Conservation (phyloP, 192 early-diverging fungal species). For the Podochytrium sp. region DNA sequence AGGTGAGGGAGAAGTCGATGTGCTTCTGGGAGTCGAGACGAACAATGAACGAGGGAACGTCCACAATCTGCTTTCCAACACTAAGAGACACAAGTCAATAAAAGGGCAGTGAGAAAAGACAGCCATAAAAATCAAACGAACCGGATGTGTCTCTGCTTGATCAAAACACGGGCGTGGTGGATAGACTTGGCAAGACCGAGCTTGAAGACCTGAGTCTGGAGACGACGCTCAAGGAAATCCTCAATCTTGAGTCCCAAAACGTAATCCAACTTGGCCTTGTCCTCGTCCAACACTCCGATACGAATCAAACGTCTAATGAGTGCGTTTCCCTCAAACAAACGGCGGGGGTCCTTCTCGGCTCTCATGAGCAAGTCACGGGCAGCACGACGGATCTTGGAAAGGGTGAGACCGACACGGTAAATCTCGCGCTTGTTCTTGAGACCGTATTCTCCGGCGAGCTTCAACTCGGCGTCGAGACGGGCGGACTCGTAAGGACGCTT, state of each 20-base stretch:
- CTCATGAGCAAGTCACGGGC: slow-evolving; percentile 98
- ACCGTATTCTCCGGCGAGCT: slow-evolving; percentile 96
- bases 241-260: slow-evolving; percentile 96
- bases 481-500: slow-evolving; percentile 95
- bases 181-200: slow-evolving; percentile 96
- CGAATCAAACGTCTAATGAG: slow-evolving; percentile 98
- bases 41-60: slow-evolving; percentile 95
- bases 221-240: slow-evolving; percentile 97
- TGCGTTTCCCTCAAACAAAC: slow-evolving; percentile 99
- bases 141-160: slow-evolving; percentile 98
- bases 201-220: slow-evolving; percentile 99
- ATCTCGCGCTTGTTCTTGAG: slow-evolving; percentile 99
- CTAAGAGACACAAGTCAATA: slow-evolving; percentile 35
- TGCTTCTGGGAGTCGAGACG: slow-evolving; percentile 84
- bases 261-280: slow-evolving; percentile 99
- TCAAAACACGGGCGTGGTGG: slow-evolving; percentile 98
- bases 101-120: neutral
- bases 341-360: slow-evolving; percentile 94
- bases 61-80: slow-evolving; percentile 97
- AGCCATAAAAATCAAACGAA: slow-evolving; percentile 27
- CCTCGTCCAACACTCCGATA: slow-evolving; percentile 97
- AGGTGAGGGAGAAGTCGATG: slow-evolving; percentile 82
- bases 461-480: slow-evolving; percentile 87
- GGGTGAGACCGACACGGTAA: slow-evolving; percentile 94
- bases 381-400: slow-evolving; percentile 99